phyloP scores from a whole-genome alignment of 345 rosid species.

The Rhodamnia rubescens region DNA sequence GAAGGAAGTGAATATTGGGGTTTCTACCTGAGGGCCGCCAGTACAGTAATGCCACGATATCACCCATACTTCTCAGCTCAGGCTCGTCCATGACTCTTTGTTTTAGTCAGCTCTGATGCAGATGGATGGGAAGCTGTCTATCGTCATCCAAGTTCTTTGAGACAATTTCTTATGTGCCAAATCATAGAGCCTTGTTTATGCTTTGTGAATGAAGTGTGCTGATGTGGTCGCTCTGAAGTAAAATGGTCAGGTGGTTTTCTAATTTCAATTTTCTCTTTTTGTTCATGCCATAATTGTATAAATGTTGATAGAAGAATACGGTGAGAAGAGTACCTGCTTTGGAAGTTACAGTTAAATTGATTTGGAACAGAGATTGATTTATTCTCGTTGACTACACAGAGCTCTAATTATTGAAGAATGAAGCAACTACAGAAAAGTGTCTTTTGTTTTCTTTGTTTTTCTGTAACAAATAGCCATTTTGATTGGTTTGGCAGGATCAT shows the following conservation, averaged over 20 bases:
- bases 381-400: background rate
- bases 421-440: background rate
- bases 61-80: background rate
- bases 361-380: background rate
- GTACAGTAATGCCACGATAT: slow-evolving; percentile 1
- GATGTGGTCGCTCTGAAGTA: background rate
- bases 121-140: background rate
- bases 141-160: background rate
- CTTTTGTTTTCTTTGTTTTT: background rate
- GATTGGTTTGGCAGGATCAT: background rate
- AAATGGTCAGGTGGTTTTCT: background rate
- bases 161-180: background rate
- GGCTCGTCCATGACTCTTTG: background rate
- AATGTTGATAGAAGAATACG: background rate
- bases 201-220: background rate
- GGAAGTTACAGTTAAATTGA: background rate
- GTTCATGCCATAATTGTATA: background rate
- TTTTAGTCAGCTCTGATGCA: background rate
- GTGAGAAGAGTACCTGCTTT: background rate
- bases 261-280: background rate
- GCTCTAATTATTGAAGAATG: background rate
- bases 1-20: slow-evolving; percentile 46
- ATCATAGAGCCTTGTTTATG: background rate
- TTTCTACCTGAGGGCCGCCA: slow-evolving; percentile 33
- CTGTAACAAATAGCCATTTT: background rate